Evolutionary conservation across 169 alveolate genomes (phyloP), one percentile per base, ranked within the genome.

Genomic region (Plasmodium adleri): DNA sequence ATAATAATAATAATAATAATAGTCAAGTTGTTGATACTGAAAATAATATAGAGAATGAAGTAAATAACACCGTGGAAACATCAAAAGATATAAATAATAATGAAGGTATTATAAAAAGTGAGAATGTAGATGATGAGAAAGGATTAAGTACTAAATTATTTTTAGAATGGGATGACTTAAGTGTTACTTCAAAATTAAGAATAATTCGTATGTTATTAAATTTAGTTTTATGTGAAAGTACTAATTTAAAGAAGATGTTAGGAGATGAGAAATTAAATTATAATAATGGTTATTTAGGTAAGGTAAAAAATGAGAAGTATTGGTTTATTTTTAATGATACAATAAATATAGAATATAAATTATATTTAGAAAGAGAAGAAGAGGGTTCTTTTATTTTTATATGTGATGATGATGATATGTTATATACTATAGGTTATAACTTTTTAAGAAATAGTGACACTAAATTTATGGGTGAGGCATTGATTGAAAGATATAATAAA

Each of bases 261-360:
- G 26, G 9, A 8, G 26, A 10, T 0, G 76, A 71, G 22, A 71
- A 86, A 28, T 15, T 86, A 3, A 26, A 86, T 39, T 86, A 26
- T 22, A 70, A 72, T 39, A 72, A 58, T 58, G 92, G 92, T 0
- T 86, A 72, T 52, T 20, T 86, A 12, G 92, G 92, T 1, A 86
- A 72, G 28, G 13, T 72, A 7, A 67, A 72, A 13, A 70, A 60
- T 72, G 80, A 86, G 13, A 86, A 86, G 12, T 86, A 86, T 63
- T 86, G 92, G 92, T 26, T 86, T 4, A 86, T 86, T 8, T 20
- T 72, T 1, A 86, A 86, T 86, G 92, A 86, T 54, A 86, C 86
- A 0, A 13, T 67, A 12, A 43, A 47, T 22, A 86, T 86, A 1
- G 92, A 86, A 45, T 72, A 59, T 86, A 86, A 86, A 45, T 72